Conservation (phyloP, 371 early-diverging fungal species). For the Mortierella sp. region DNA sequence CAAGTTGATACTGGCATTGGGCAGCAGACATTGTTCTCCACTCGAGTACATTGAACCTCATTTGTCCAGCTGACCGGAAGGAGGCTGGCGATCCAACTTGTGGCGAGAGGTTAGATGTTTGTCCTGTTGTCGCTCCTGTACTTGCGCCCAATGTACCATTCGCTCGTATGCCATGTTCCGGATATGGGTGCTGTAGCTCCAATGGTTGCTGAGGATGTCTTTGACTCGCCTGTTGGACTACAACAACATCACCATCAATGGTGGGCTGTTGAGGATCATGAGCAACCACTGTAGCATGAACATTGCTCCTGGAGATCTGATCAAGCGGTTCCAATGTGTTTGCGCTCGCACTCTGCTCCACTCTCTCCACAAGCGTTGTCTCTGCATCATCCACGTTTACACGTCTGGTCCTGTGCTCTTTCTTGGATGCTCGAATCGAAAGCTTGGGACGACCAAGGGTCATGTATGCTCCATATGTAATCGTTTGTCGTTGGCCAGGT, state of each 20-base stretch:
- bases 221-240: slow-evolving; percentile 24
- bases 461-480: slow-evolving; percentile 46
- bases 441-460: slow-evolving; percentile 35
- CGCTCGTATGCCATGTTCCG: slow-evolving; percentile 12
- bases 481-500: slow-evolving; percentile 25
- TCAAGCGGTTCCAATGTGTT: neutral
- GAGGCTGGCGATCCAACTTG: slow-evolving; percentile 20
- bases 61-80: neutral
- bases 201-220: slow-evolving; percentile 46
- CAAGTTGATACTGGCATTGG: neutral
- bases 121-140: neutral
- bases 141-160: neutral
- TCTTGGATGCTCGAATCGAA: slow-evolving; percentile 8
- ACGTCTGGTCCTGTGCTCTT: neutral
- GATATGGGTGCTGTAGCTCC: slow-evolving; percentile 36
- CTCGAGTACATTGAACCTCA: slow-evolving; percentile 1
- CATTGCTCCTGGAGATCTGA: slow-evolving; percentile 4
- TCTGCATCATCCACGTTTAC: too few species aligned
- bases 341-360: too few species aligned
- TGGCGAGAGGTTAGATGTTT: slow-evolving; percentile 23
- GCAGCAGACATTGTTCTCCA: slow-evolving; percentile 1
- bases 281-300: slow-evolving; percentile 3
- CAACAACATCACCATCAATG: slow-evolving; percentile 7
- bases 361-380: too few species aligned
- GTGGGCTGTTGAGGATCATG: slow-evolving; percentile 51